Evolutionary conservation across 1,284 basidiomycete species (phyloP), one percentile per base, ranked within the genome.

Genomic region (Ustilago nuda): DNA sequence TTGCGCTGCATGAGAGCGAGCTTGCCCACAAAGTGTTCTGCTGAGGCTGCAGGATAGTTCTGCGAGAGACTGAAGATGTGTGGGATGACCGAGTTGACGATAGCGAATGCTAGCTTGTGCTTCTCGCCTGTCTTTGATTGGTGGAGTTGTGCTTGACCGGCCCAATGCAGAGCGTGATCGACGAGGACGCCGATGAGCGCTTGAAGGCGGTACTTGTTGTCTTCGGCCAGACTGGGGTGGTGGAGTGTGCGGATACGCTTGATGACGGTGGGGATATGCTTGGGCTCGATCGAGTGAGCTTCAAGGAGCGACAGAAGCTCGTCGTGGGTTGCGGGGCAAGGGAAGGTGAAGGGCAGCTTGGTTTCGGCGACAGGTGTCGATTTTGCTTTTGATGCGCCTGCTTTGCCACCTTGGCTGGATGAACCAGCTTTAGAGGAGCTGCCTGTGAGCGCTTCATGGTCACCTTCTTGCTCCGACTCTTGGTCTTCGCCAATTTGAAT

Each of bases 1-100:
- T 98, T 98, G 87, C 95, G 95, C 86, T 98, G 92, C 94, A 98
- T 97, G 11, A 98, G 87, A 0, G 89, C 88, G 52, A 99, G 89
- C 87, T 98, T 98, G 56, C 89, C 87, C 67, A 93, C 90, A 86
- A 95, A 95, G 82, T 92, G 90, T 56, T 91, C 89, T 0, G 95
- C 93, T 5, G 92, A 89, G 50, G 91, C 90, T 60, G 92, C 89
- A 0, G 96, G 94, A 87, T 95, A 96, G 23, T 91, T 88, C 80
- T 91, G 91, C 36, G 92, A 91, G 50, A 99, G 90, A 13, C 92
- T 89, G 74, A 90, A 90, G 60, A 99, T 88, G 79, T 97, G 95
- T 6, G 93, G 92, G n/a, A 93, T 86, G 45, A 99, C 88, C 8
- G 89, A 87, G 19, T 91, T 90, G 66, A 95, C 87, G 17, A 92